Base-by-base conservation (phyloP, 2,329 filamentous ascomycete species). In the Fusarium domesticum region DNA sequence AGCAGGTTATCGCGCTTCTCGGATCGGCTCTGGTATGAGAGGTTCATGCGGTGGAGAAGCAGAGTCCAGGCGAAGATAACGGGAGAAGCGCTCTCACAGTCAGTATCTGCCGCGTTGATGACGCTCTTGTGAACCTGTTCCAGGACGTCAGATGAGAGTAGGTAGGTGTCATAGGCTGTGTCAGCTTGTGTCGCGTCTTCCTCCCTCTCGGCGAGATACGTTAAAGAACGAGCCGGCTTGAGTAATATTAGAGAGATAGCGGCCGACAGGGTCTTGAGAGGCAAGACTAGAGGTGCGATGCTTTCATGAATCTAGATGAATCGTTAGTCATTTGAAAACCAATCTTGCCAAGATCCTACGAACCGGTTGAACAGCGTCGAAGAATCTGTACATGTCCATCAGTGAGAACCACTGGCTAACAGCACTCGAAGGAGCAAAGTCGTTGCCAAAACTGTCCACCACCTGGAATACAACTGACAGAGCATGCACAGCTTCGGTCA, bases 31-130 rank as follows among this genome's bases (percentile, higher is more conserved):
- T 80, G 74, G 52, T 83, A 85, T 11, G 79, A 78, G 33, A 80
- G 70, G 53, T 81, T 80, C 70, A 93, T 81, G 18, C 78, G 76
- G 58, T 86, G 80, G 8, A 91, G 73, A 18, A 96, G 78, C 37
- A 92, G 72, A 4, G 84, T 82, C 91, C 91, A 97, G 3, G 87
- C 81, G 54, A 95, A 87, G 16, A 89, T 77, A 15, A 87, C 81
- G 2, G 89, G 88, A 43, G 80, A 82, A 16, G 87, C 86, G 28
- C 80, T 80, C 30, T 74, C 71, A n/a, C 80, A 73, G 14, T 76
- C 76, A 16, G 68, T 62, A 19, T 74, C 74, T 11, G 81, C 77
- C 6, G 83, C 80, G 43, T 74, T 71, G 18, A 84, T 68, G 25
- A 96, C 74, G n/a, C 85, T 78, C 40, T 78, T 77, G 55, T 92